Evolutionary conservation across 805 yeast species (phyloP).

Genomic region (Ascoidea asiatica): DNA sequence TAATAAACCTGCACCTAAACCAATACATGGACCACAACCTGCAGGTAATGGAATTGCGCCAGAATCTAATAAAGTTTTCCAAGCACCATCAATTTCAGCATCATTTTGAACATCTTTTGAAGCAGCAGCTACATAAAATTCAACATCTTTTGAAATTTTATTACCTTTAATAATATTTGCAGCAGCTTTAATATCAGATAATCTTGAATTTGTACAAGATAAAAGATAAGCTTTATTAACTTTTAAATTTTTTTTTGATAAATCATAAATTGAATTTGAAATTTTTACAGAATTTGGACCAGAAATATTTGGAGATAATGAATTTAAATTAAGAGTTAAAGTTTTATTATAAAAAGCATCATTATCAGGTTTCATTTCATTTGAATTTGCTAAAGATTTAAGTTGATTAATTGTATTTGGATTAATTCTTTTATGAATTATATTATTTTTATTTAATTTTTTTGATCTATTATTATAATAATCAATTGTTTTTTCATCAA

Average conservation of each 20-base stretch:
- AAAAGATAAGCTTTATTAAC: constrained; percentile 93
- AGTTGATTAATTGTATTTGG: constrained; percentile 40
- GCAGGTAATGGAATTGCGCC: constrained; percentile 95
- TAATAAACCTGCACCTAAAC: constrained; percentile 86
- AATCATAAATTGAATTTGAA: constrained; percentile 62
- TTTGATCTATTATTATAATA: constrained; percentile 59
- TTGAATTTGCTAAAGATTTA: constrained; percentile 25
- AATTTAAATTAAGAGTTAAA: constrained; percentile 62
- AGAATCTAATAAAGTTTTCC: constrained; percentile 81
- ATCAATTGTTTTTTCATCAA: constrained; percentile 61
- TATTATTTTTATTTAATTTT: constrained; percentile 22
- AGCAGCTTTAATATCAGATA: constrained; percentile 88
- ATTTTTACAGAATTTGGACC: constrained; percentile 98
- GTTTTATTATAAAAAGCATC: constrained; percentile 87
- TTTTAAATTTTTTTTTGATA: constrained; percentile 58
- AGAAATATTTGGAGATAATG: constrained; percentile 78
- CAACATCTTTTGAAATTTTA: constrained; percentile 79
- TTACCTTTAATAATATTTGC: constrained; percentile 76
- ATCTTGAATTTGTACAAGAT: constrained; percentile 93
- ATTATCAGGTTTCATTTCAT: constrained; percentile 38
- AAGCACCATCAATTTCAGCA: constrained; percentile 84
- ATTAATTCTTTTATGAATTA: constrained; percentile 87
- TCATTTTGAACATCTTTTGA: constrained; percentile 86
- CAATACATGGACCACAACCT: constrained; percentile 99
- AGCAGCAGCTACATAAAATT: constrained; percentile 96